Percentiles rank a stretch among this genome's conserved stretches.
phyloP scores from a whole-genome alignment of 768 basidiomycete species.

The Panaeolus cyanescens region DNA sequence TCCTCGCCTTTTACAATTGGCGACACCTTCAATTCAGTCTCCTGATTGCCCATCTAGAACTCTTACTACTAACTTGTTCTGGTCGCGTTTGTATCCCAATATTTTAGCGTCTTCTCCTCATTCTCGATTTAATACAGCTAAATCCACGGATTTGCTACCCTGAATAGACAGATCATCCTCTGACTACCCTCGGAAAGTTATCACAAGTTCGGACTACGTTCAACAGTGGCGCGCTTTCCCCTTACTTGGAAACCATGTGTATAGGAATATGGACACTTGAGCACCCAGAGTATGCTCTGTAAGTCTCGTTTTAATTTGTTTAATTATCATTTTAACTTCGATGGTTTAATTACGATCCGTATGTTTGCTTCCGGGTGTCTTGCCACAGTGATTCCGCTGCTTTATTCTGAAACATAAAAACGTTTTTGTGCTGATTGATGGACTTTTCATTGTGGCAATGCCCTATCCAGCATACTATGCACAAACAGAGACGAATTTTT shows the following conservation, averaged over 20 bases:
- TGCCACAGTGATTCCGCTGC: constrained; percentile 6
- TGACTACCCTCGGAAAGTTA: constrained; percentile 23
- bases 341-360: background rate
- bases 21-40: background rate
- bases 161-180: constrained; percentile 8
- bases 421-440: constrained; percentile 8
- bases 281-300: constrained; percentile 81
- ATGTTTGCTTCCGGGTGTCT: constrained; percentile 7
- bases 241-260: constrained; percentile 53
- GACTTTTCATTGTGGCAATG: background rate
- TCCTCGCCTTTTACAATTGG: background rate
- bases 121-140: constrained; percentile 23
- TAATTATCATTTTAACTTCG: constrained; percentile 14
- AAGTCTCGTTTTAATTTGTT: constrained; percentile 28
- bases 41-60: constrained; percentile 3
- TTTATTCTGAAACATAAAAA: constrained; percentile 2
- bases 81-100: constrained; percentile 11
- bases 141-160: constrained; percentile 29
- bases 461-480: constrained; percentile 57
- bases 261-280: constrained; percentile 78
- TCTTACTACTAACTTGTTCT: constrained; percentile 11
- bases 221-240: background rate
- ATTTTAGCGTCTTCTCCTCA: constrained; percentile 11
- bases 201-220: constrained; percentile 8
- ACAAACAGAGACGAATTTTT: constrained; percentile 80